A percentile compares a stretch with the other conserved stretches of the same genome.
Conservation (phyloP, 2,329 filamentous ascomycete genomes). For the Diaporthe australafricana region DNA sequence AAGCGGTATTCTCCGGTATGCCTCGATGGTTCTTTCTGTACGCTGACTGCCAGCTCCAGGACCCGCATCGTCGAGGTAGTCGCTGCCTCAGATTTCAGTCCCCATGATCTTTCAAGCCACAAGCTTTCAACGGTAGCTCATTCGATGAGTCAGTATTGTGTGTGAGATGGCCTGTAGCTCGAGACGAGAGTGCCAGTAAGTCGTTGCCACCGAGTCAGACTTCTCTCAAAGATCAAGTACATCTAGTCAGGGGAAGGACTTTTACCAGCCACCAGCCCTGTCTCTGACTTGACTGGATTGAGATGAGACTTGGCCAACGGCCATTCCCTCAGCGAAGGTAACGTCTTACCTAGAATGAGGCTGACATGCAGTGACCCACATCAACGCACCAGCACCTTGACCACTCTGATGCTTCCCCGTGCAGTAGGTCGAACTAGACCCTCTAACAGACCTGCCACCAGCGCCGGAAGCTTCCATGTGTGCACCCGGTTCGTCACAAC, state of each 20-base stretch:
- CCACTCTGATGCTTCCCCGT: not conserved
- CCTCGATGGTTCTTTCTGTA: not conserved
- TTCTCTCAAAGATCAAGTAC: not conserved
- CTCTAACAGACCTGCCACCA: not conserved
- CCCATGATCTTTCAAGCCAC: not conserved
- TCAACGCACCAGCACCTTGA: not conserved
- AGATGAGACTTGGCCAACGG: not conserved
- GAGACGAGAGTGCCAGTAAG: not conserved
- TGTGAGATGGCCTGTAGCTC: not conserved
- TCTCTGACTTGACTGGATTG: not conserved
- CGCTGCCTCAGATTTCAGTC: not conserved
- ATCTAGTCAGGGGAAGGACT: not conserved
- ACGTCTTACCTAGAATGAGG: not conserved
- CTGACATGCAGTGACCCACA: conserved; percentile 2
- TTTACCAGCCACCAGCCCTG: not conserved
- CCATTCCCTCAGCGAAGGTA: not conserved
- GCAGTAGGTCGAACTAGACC: not conserved
- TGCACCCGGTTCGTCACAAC: not conserved
- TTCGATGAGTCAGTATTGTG: not conserved
- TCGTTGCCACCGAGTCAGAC: not conserved
- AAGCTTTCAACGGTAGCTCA: not conserved
- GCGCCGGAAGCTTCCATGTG: not conserved
- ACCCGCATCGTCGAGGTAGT: not conserved
- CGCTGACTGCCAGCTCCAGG: not conserved
- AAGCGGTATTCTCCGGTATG: no score